Evolutionary conservation across 108 stramenopile genomes (phyloP).

Genomic region (Schizochytrium sp.): DNA sequence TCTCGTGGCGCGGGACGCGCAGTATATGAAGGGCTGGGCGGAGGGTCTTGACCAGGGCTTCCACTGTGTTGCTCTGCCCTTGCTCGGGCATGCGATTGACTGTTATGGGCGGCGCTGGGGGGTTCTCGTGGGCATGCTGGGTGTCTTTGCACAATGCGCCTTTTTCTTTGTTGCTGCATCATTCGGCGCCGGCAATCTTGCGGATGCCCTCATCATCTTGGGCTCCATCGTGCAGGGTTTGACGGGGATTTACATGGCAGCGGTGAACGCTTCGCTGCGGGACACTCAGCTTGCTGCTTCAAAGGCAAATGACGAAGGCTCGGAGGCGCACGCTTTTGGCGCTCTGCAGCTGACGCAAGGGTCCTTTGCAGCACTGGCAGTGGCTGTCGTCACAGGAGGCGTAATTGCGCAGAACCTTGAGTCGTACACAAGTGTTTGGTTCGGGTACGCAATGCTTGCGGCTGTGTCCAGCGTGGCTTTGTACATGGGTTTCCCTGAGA

Average conservation of each 20-base stretch:
- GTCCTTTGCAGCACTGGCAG: too few species aligned
- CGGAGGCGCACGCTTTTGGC: not conserved
- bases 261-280: not conserved
- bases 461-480: not conserved
- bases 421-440: not conserved
- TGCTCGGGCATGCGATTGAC: not conserved
- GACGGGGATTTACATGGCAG: not conserved
- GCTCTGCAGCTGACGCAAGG: not conserved
- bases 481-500: not conserved
- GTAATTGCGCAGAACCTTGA: not conserved
- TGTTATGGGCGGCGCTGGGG: not conserved
- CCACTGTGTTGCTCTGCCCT: not conserved
- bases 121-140: not conserved
- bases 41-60: slow-evolving; percentile 6
- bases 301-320: not conserved
- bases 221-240: not conserved
- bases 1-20: not conserved
- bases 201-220: not conserved
- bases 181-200: not conserved
- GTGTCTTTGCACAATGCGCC: not conserved
- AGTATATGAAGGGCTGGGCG: not conserved
- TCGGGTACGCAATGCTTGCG: not conserved
- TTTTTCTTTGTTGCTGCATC: not conserved
- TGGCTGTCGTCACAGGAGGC: not conserved
- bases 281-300: not conserved